Conservation (phyloP, 768 basidiomycete species). For the Lentinula guzmanii region DNA sequence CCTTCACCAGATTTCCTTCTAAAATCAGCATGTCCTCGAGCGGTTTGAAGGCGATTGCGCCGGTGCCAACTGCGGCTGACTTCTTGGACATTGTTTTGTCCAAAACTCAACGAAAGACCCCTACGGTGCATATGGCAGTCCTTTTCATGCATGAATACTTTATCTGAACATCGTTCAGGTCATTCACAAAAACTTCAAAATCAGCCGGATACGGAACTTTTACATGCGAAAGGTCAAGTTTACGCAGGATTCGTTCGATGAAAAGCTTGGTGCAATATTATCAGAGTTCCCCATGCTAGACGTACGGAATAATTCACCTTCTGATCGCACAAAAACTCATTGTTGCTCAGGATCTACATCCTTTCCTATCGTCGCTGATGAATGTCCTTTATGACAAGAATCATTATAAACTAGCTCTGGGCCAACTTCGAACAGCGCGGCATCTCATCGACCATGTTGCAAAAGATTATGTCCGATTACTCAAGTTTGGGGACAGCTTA, state of each 20-base stretch:
- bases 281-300: slow-evolving; percentile 97
- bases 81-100: slow-evolving; percentile 93
- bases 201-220: slow-evolving; percentile 94
- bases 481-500: slow-evolving; percentile 97
- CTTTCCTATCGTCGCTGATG: slow-evolving; percentile 91
- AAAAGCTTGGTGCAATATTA: slow-evolving; percentile 89
- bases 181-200: slow-evolving; percentile 99
- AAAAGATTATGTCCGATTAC: slow-evolving; percentile 92
- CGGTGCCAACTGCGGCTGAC: slow-evolving; percentile 94
- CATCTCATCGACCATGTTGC: slow-evolving; percentile 97
- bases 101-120: slow-evolving; percentile 95
- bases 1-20: not conserved
- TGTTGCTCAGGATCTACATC: slow-evolving; percentile 72
- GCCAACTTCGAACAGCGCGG: slow-evolving; percentile 90
- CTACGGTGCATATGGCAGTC: slow-evolving; percentile 55
- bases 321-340: not conserved
- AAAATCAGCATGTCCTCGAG: slow-evolving; percentile 59
- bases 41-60: slow-evolving; percentile 94
- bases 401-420: slow-evolving; percentile 97
- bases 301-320: slow-evolving; percentile 38
- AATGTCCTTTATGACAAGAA: slow-evolving; percentile 99
- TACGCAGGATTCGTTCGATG: slow-evolving; percentile 94
- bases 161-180: slow-evolving; percentile 42
- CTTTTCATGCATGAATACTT: not conserved
- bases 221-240: slow-evolving; percentile 99